Evolutionary conservation across 2,329 filamentous ascomycete species (phyloP).

Genomic region (Cordyceps cateniannulata): DNA sequence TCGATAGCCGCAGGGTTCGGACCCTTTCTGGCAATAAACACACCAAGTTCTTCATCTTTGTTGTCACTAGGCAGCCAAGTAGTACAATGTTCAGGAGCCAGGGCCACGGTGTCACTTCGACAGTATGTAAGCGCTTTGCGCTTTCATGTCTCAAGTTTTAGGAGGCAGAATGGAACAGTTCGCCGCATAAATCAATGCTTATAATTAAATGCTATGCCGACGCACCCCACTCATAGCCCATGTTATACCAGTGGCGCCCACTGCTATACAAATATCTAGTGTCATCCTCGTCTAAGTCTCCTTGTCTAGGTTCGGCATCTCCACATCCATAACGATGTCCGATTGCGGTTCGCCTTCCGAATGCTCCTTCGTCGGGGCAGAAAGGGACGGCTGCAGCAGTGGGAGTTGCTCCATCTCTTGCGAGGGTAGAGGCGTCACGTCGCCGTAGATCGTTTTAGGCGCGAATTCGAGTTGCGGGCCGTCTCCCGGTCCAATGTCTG

Average conservation of each 20-base stretch:
- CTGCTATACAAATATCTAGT: neutral
- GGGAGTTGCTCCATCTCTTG: constrained; percentile 8
- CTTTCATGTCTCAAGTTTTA: too few relatives aligned
- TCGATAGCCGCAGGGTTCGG: too few relatives aligned
- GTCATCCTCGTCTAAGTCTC: neutral
- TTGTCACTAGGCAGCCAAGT: too few relatives aligned
- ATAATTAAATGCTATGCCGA: neutral
- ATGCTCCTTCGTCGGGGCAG: neutral
- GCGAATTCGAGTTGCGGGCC: neutral
- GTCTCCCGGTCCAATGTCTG: neutral
- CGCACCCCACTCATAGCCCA: neutral
- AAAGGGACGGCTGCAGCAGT: neutral
- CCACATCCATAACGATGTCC: neutral
- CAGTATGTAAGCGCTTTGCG: too few relatives aligned
- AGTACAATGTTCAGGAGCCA: too few relatives aligned
- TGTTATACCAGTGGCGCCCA: neutral
- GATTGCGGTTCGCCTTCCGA: neutral
- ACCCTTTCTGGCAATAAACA: too few relatives aligned
- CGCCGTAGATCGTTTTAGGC: neutral
- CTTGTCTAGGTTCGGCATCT: constrained; percentile 1
- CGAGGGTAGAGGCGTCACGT: neutral
- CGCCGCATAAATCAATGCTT: neutral
- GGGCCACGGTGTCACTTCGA: too few relatives aligned
- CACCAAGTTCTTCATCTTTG: too few relatives aligned
- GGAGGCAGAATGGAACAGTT: too few relatives aligned